Percentiles rank a stretch among this genome's conserved stretches.
Conservation (phyloP, 352 stramenopile species). For the Thalassiosira exigua region DNA sequence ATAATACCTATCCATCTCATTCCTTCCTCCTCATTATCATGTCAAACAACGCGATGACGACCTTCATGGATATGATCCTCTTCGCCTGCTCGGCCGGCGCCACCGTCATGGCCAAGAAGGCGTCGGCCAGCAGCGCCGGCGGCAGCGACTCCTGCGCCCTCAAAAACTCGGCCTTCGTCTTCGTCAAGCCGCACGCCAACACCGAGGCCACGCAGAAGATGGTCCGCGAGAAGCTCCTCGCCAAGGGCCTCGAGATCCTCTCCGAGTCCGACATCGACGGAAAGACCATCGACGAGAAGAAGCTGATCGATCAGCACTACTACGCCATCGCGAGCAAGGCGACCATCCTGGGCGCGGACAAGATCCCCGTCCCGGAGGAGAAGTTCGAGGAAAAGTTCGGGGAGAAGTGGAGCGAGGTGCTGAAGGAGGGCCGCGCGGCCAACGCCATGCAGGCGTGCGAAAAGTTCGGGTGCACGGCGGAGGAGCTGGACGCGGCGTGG, state of each 20-base stretch:
- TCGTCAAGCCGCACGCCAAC: slow-evolving; percentile 89
- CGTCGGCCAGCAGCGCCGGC: slow-evolving; percentile 5
- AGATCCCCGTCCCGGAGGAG: slow-evolving; percentile 84
- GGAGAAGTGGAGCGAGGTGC: slow-evolving; percentile 80
- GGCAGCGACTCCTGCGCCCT: slow-evolving; percentile 35
- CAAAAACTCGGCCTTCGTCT: slow-evolving; percentile 87
- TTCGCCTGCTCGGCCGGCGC: slow-evolving; percentile 48
- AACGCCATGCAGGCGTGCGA: slow-evolving; percentile 87
- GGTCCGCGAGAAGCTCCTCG: slow-evolving; percentile 74
- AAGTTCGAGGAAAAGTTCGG: slow-evolving; percentile 87
- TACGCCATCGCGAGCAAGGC: slow-evolving; percentile 88
- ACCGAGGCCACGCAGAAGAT: slow-evolving; percentile 76
- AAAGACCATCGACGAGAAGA: slow-evolving; percentile 84
- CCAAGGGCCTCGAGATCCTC: slow-evolving; percentile 78
- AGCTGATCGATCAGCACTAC: slow-evolving; percentile 89
- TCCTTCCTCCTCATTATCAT: not conserved
- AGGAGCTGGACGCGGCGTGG: slow-evolving; percentile 81
- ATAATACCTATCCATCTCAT: slow-evolving; percentile 16
- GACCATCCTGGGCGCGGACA: slow-evolving; percentile 80
- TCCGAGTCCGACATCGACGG: slow-evolving; percentile 78
- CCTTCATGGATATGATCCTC: slow-evolving; percentile 40
- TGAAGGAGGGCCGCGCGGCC: slow-evolving; percentile 75
- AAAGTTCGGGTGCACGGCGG: slow-evolving; percentile 75
- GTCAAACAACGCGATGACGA: not conserved
- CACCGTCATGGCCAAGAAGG: slow-evolving; percentile 47